Evolutionary conservation across 805 yeast species (phyloP).

Genomic region (Ogataea trehalophila): DNA sequence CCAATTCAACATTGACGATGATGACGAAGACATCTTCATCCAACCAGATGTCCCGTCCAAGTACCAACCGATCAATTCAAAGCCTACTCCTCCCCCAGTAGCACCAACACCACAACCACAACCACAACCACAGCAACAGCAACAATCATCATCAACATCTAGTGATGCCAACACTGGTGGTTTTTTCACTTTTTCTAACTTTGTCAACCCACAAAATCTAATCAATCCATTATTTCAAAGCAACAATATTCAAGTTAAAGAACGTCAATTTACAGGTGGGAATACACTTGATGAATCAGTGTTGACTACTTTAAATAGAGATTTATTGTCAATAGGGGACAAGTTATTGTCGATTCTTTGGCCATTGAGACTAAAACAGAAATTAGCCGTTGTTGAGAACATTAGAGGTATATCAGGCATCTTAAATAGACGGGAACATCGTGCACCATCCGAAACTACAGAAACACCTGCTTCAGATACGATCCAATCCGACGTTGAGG

Average conservation of each 20-base stretch:
- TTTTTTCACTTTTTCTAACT: constrained; percentile 28
- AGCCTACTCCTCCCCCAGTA: not conserved
- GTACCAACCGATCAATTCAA: constrained; percentile 1
- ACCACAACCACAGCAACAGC: constrained; percentile 2
- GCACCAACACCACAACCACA: constrained; percentile 4
- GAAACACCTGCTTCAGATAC: constrained; percentile 14
- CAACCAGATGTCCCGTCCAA: constrained; percentile 27
- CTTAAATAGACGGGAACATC: no score
- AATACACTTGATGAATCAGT: constrained; percentile 57
- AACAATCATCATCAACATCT: not conserved
- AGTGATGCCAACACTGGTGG: not conserved
- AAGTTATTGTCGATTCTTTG: constrained; percentile 32
- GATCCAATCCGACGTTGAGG: constrained; percentile 11
- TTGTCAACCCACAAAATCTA: constrained; percentile 30
- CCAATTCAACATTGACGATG: constrained; percentile 26
- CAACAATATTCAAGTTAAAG: constrained; percentile 30
- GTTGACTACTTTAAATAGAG: constrained; percentile 38
- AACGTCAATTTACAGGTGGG: constrained; percentile 52
- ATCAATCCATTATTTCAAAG: constrained; percentile 23
- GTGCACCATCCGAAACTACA: constrained; percentile 4
- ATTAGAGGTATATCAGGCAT: constrained; percentile 22
- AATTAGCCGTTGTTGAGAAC: constrained; percentile 24
- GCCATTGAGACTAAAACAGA: constrained; percentile 32
- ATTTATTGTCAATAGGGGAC: constrained; percentile 30
- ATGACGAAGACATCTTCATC: constrained; percentile 29